Base-by-base conservation (phyloP, 148 eudicot species). In the Amaranthus cruentus region DNA sequence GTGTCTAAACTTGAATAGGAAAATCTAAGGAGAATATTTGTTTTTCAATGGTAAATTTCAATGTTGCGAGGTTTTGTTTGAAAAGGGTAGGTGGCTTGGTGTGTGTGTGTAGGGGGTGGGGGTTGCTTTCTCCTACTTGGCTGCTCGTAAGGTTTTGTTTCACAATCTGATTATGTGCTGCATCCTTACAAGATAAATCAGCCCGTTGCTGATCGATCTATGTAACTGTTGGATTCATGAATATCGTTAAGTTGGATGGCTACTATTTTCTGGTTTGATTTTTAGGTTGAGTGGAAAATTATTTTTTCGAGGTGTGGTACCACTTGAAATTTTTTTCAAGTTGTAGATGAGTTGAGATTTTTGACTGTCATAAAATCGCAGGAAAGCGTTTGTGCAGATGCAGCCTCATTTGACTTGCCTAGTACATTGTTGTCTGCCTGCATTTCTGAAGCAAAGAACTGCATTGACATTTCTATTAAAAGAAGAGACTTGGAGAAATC, bases 301-400 rank as follows among this genome's bases (percentile, higher is more conserved):
- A 42, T 59, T 48, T 12, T 13, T 28, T 51, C 46, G 58, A 48
- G 18, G 42, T 49, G 7, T 66, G 51, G 69, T 7, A 7, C 61
- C 44, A 48, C 55, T 55, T 71, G 50, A 0, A 3, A 38, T 64
- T 55, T 55, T 4, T 21, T 48, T 48, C 18, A 18, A 67, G 52
- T 7, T 42, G 46, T 15, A 42, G 78, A 42, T 54, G 46, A 70
- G 55, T 58, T 51, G 63, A 13, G 15, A 75, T 49, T 56, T 48
- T 7, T 55, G 13, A 6, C 10, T 73, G 46, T 67, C 55, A 56
- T 66, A 18, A 21, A 60, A 61, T 70, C 80, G 73, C 88, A 95
- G 99, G 99, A 95, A 82, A 73, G 97, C 80, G 75, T 95, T 75
- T 95, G 96, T 73, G 90, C 99, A 46, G 99, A 95, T 76, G 99